These are phyloP conservation scores for Globisporangium polare DNA, from an alignment of 352 stramenopile genomes.

Conservation along the genomic window DNA sequence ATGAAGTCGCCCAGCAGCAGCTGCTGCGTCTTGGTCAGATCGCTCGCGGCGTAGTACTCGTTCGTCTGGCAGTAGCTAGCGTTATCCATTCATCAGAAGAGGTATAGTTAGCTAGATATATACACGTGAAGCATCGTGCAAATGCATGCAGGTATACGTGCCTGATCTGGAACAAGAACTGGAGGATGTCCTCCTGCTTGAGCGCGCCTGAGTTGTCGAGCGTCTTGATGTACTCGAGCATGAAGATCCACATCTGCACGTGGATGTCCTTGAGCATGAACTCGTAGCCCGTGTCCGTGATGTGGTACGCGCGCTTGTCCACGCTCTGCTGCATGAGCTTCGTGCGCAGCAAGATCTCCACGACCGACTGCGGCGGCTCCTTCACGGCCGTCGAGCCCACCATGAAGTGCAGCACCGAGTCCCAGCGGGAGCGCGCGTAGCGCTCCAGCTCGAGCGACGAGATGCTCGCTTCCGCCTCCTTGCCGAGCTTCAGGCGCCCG, in stretches of 20 bases:
- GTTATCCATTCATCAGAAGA: neutral
- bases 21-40: conserved; percentile 75
- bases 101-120: conserved; percentile 2
- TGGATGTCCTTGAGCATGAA: conserved; percentile 92
- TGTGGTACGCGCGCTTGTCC: conserved; percentile 66
- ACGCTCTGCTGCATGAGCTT: conserved; percentile 61
- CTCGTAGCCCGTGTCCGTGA: conserved; percentile 88
- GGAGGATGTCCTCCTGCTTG: conserved; percentile 82
- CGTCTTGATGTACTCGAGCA: conserved; percentile 87
- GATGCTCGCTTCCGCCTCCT: conserved; percentile 44
- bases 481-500: conserved; percentile 36
- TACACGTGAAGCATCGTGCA: neutral
- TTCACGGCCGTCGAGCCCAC: conserved; percentile 64
- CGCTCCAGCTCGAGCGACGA: conserved; percentile 47
- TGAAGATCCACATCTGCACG: conserved; percentile 91
- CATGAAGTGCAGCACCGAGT: conserved; percentile 77
- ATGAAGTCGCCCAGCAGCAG: conserved; percentile 81
- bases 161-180: conserved; percentile 89
- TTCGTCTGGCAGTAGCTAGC: conserved; percentile 85
- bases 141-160: conserved; percentile 10
- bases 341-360: conserved; percentile 73
- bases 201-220: conserved; percentile 69
- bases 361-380: conserved; percentile 57
- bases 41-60: conserved; percentile 74
- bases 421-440: conserved; percentile 58